Evolutionary conservation across 2,329 filamentous ascomycete species (phyloP), one percentile per base, ranked within the genome.

Genomic region (Cadophora gregata): DNA sequence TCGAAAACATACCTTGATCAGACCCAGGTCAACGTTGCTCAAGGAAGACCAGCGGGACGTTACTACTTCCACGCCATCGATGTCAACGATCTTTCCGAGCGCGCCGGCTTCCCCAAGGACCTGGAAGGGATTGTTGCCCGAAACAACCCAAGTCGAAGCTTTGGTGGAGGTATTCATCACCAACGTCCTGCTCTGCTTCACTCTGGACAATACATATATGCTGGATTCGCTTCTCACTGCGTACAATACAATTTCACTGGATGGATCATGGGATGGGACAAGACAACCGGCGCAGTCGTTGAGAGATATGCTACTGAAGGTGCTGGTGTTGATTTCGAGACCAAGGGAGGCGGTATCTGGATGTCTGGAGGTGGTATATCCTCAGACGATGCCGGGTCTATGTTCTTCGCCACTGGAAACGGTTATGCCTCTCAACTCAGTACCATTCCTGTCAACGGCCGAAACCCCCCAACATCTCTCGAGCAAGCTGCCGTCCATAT

Each of bases 211-310:
- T 82, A 78, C 67, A 77, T 84, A 33, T 84, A 84, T 67, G 81
- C 81, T 12, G 82, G 81, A 3, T 84, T 82, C 68, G 82, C 80
- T 0, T 82, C 80, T n/a, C 82, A 84, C 71, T 84, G 82, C 64
- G 82, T 83, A 9, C 79, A 82, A 70, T 84, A 80, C 73, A 84
- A 84, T 71, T 83, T 82, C 63, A 84, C 82, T 9, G 82, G 82
- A 60, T 82, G 81, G 74, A 77, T 84, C 59, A 79, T 84, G 55
- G 82, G 82, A 12, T 82, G 80, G 74, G 78, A 84, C 70, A 83
- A 81, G 68, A 79, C 76, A 0, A 80, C 78, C 24, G 82, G 82
- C n/a, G 73, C 72, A 4, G 73, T 81, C 8, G 79, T 84, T 8
- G 81, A 83, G 66, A 75, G 77, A 48, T 83, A 76, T 51, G 79